Conservation (phyloP, 768 basidiomycete genomes). For the Russula foetens region DNA sequence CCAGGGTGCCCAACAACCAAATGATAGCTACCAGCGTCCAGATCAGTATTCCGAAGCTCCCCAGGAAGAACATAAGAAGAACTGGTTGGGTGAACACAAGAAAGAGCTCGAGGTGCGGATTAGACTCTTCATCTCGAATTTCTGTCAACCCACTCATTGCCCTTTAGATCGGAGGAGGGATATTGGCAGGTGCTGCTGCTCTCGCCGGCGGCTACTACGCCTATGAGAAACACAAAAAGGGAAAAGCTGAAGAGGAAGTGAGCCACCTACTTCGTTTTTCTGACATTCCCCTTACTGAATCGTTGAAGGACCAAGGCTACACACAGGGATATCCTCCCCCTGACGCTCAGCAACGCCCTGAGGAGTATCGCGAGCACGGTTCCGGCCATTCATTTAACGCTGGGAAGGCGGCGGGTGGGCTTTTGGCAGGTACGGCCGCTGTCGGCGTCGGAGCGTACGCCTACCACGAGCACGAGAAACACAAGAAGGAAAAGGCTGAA, state of each 20-base stretch:
- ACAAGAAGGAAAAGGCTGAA: conserved; percentile 34
- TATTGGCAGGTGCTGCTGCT: conserved; percentile 45
- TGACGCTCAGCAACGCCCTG: no score
- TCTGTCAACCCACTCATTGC: background rate
- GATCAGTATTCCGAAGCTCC: conserved; percentile 27
- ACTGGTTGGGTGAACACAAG: conserved; percentile 52
- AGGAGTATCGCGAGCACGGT: no score
- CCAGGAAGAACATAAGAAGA: conserved; percentile 42
- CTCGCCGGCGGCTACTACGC: conserved; percentile 44
- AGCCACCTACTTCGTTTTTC: no score
- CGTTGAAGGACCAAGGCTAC: no score
- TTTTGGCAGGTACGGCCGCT: conserved; percentile 44
- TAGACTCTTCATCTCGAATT: background rate
- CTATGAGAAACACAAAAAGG: conserved; percentile 43
- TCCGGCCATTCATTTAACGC: background rate
- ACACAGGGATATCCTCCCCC: no score
- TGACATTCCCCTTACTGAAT: no score
- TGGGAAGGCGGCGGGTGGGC: conserved; percentile 53
- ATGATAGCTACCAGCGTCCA: conserved; percentile 21
- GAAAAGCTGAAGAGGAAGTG: conserved; percentile 40
- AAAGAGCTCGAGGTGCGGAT: conserved; percentile 45
- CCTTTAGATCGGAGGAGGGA: conserved; percentile 53
- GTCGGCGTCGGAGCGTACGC: conserved; percentile 22
- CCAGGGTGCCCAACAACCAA: conserved; percentile 15
- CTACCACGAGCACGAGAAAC: conserved; percentile 43